Base-by-base conservation (phyloP, 148 eudicot species). In the Arbutus unedo region DNA sequence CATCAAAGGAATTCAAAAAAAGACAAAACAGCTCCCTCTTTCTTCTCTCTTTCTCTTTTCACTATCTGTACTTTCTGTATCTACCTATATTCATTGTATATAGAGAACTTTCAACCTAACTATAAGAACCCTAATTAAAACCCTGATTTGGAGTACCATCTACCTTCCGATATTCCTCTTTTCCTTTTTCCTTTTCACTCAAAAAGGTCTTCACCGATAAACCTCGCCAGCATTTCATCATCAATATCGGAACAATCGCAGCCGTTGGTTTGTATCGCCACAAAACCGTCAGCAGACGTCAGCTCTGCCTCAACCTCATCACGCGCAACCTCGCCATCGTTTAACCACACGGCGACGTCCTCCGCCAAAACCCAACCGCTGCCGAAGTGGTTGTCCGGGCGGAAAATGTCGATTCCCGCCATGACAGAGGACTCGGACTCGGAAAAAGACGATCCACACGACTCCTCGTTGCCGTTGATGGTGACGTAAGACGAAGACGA, bases 361-460 rank as follows among this genome's bases (percentile, higher is more conserved):
- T 3, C 83, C 73, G 49, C 16, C 8, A 43, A 1, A 8, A 72
- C 13, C 19, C 49, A 70, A 21, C 74, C 49, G 48, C 38, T 21
- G 49, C 51, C 75, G 25, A 14, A 16, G 68, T 45, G 47, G 43
- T 11, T 1, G 8, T 74, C 57, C 38, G 45, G 80, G 55, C 75
- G 25, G 8, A 38, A 57, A 80, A 66, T 41, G 74, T 78, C 49
- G 9, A 81, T 4, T 3, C 88, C 79, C 6, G 95, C 95, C 97
- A 93, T 93, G 31, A 92, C 81, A n/a, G 97, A 91, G 66, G 90
- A 89, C 68, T 88, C 92, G n/a, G 77, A 31, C 62, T 89, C 90
- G 25, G 95, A 93, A 78, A 89, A 92, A 19, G 93, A 91, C 3
- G 97, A 91, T 2, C 97, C 97, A 62, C 97, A 93, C 0, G 91